Base-by-base conservation (phyloP, 805 yeast genomes). In the Schwanniomyces vanrijiae region DNA sequence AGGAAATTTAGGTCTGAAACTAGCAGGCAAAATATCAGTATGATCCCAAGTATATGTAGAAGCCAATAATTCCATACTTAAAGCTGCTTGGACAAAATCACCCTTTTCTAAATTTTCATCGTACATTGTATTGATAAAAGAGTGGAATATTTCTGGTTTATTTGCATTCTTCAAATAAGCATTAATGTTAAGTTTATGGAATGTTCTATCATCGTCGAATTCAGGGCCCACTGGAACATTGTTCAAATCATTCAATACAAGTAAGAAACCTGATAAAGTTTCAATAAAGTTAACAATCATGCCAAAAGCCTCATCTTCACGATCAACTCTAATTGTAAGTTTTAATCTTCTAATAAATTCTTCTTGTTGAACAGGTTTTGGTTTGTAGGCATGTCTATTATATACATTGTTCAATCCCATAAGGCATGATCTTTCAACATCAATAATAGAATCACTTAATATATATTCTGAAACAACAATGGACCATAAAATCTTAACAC, bases 131-230 rank as follows among this genome's bases (percentile, higher is more conserved):
- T 83, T 81, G 52, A 90, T 80, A 61, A 88, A 86, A n/a, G 87
- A 79, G 62, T 86, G 86, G 65, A 89, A 84, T 48, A 86, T 72
- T 62, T 88, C 94, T 0, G 94, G 92, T 55, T 83, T 82, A 59
- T 84, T 82, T 37, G 88, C 90, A 54, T 86, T 82, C 75, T 85
- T 79, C 64, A 90, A 73, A 66, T 81, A 88, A 37, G 90, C 84
- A 51, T 88, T 80, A 57, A 89, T 83, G 56, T 84, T 86, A 60
- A 90, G 74, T 49, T 82, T 81, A 61, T 86, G 87, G 78, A 87
- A 86, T 4, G 90, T 84, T 58, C 96, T 75, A 64, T 90, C 96
- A 62, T 88, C 92, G 56, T 87, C 92, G 64, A 86, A 90, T 58
- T 89, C 96, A 37, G 83, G 83, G 16, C 90, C 90, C 40, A 76